Evolutionary conservation across 495 filamentous ascomycete species (phyloP), one percentile per base, ranked within the genome.

Genomic region (Thermothielavioides terrestris): DNA sequence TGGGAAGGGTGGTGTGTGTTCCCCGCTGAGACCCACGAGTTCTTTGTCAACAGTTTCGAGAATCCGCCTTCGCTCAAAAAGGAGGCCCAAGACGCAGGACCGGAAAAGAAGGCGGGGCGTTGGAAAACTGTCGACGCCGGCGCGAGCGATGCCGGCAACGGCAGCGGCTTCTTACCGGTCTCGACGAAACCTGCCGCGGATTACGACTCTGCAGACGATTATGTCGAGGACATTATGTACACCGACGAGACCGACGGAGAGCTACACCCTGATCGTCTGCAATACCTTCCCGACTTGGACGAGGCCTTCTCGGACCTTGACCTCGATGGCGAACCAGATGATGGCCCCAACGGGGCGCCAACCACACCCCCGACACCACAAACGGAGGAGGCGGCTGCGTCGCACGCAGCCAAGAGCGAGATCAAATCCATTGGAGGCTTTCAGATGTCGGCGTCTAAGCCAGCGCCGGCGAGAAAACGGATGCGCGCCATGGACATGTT

Each of bases 1-100:
- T 98, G 92, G 92, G 88, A 95, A 67, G 83, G 81, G 1, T 91
- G 86, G 86, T 86, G 83, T 57, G 84, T 90, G 8, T 98, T 98
- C 58, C 80, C 84, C 2, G 77, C 84, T 35, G 77, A 80, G 18
- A 81, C 78, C 27, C 85, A 90, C 50, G 83, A 86, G 53, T 70
- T 80, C 43, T 89, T 97, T 55, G 76, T 76, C 32, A 61, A 77
- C 39, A 77, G 78, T 7, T 96, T 97, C 53, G 77, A 83, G 32
- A 83, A 85, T 49, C 85, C 87, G 34, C 85, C 86, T 5, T 63
- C 81, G 17, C 77, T 77, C 2, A 71, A 70, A 44, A 69, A 70
- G 37, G 69, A 77, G 49, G 67, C 73, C 53, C 64, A 58, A 39
- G 57, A 64, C 31, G 69, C 66, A 20, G 80, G 75, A 38, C 70